Evolutionary conservation across 257 asterid genomes (phyloP).

Genomic region (Jacaranda mimosifolia): DNA sequence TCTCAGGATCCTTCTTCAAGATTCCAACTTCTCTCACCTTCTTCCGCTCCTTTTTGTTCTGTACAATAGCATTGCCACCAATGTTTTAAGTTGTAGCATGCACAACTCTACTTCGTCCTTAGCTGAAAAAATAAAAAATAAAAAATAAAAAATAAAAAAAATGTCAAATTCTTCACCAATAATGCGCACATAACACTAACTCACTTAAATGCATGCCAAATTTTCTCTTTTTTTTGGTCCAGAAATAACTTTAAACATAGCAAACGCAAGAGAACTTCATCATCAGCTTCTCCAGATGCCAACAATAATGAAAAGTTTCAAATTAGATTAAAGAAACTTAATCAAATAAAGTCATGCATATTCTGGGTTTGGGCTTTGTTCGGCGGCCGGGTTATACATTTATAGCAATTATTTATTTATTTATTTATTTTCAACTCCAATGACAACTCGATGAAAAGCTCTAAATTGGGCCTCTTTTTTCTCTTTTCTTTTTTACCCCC

Average conservation of each 20-base stretch:
- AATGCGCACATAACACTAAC: not conserved
- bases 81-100: not conserved
- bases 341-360: not conserved
- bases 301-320: not conserved
- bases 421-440: too few relatives aligned
- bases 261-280: not conserved
- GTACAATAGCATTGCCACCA: constrained; percentile 28
- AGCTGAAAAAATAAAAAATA: too few relatives aligned
- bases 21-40: constrained; percentile 96
- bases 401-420: too few relatives aligned
- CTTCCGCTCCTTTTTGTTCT: constrained; percentile 96
- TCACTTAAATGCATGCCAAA: too few relatives aligned
- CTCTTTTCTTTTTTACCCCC: too few relatives aligned
- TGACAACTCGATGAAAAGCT: too few relatives aligned
- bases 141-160: too few relatives aligned
- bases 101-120: not conserved
- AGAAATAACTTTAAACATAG: not conserved
- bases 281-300: not conserved
- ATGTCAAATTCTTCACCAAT: not conserved
- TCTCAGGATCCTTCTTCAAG: constrained; percentile 91
- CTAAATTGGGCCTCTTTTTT: too few relatives aligned
- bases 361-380: too few relatives aligned
- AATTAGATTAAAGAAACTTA: not conserved
- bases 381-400: too few relatives aligned
- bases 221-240: not conserved